A percentile compares a stretch with the other conserved stretches of the same genome.
phyloP scores from a whole-genome alignment of 2,329 filamentous ascomycete species.

The Aspergillus sp. region DNA sequence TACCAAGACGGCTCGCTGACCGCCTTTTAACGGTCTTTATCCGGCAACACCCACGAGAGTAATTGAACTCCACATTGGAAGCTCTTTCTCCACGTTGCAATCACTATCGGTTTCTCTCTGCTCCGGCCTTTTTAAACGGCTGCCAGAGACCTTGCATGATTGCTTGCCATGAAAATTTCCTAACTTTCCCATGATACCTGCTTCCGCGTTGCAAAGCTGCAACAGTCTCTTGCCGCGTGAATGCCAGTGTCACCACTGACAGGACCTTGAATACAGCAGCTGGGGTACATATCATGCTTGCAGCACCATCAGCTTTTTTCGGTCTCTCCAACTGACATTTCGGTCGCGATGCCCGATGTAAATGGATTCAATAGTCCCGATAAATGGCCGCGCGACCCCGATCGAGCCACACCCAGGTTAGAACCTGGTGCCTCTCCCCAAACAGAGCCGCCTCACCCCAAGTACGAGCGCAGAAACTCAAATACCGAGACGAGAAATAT shows the following conservation, averaged over 20 bases:
- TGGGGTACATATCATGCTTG: not conserved
- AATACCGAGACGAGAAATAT: not conserved
- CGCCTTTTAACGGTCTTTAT: constrained; percentile 5
- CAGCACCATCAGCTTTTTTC: not conserved
- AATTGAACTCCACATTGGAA: not conserved
- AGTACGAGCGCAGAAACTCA: not conserved
- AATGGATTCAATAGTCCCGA: not conserved
- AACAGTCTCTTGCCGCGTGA: not conserved
- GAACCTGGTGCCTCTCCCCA: not conserved
- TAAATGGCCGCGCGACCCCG: not conserved
- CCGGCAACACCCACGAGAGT: not conserved
- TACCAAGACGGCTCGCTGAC: not conserved
- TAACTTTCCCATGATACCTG: not conserved
- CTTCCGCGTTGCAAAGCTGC: constrained; percentile 1
- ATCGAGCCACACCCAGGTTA: not conserved
- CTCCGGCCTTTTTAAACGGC: not conserved
- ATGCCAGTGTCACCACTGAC: constrained; percentile 6
- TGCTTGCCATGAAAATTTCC: not conserved
- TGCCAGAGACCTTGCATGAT: not conserved
- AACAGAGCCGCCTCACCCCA: not conserved
- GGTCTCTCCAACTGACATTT: not conserved
- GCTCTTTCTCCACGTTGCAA: not conserved
- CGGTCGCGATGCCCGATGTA: constrained; percentile 5
- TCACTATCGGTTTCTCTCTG: not conserved
- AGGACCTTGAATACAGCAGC: not conserved